These are phyloP conservation scores for Amanita pallidorosea DNA, from an alignment of 768 basidiomycete genomes.

Conservation along the genomic window DNA sequence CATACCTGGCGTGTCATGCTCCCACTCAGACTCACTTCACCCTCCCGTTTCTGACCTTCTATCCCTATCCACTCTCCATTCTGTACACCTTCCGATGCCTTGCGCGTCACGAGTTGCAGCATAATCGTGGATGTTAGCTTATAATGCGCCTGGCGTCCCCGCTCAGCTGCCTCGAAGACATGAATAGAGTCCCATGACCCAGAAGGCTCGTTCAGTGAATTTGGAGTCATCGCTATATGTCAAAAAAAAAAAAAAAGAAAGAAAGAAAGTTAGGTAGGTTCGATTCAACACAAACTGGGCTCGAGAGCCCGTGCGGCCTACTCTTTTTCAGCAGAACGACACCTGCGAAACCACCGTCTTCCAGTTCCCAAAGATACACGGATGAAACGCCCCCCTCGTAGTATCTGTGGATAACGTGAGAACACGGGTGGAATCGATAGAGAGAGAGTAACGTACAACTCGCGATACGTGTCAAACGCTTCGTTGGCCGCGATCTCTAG, in stretches of 20 bases:
- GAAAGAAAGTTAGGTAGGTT: no score
- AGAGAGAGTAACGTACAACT: conserved; percentile 48
- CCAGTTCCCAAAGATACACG: conserved; percentile 96
- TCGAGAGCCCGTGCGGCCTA: conserved; percentile 20
- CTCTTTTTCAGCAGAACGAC: conserved; percentile 95
- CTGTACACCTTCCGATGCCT: conserved; percentile 22
- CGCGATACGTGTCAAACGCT: conserved; percentile 95
- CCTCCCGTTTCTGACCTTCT: conserved; percentile 48
- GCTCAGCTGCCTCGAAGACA: conserved; percentile 90
- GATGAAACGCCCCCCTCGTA: conserved; percentile 97
- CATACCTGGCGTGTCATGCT: conserved; percentile 95
- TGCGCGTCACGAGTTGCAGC: conserved; percentile 73
- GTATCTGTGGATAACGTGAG: conserved; percentile 45
- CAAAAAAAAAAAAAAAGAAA: neutral
- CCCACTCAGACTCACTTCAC: conserved; percentile 80
- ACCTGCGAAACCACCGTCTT: conserved; percentile 94
- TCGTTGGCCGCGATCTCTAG: conserved; percentile 91
- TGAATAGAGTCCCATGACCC: conserved; percentile 99
- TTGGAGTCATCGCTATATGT: conserved; percentile 52
- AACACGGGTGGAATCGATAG: neutral
- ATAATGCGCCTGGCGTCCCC: conserved; percentile 89
- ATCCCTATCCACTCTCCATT: conserved; percentile 26
- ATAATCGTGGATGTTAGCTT: conserved; percentile 96
- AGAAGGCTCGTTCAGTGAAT: conserved; percentile 47
- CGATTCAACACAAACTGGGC: conserved; percentile 2